Conservation (phyloP, 768 basidiomycete species). For the Erythrobasidium yunnanense region DNA sequence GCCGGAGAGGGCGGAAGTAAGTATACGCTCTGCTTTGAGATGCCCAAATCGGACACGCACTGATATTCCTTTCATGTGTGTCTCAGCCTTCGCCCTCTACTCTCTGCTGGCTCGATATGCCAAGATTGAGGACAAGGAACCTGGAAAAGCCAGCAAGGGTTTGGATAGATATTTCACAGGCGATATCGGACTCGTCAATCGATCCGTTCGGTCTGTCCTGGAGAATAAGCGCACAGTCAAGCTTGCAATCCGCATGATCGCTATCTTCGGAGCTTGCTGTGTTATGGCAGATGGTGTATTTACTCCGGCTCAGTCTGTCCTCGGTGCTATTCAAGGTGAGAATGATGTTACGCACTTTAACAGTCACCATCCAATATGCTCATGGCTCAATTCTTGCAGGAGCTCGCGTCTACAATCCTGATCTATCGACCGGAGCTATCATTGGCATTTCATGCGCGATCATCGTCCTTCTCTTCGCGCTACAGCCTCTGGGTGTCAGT, state of each 20-base stretch:
- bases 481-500: neutral
- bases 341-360: too few relatives aligned
- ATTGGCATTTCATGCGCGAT: neutral
- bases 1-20: constrained; percentile 6
- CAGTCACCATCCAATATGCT: too few relatives aligned
- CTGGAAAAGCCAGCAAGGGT: neutral
- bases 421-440: neutral
- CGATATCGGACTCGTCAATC: neutral
- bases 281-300: constrained; percentile 1
- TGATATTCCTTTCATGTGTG: too few relatives aligned
- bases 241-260: neutral
- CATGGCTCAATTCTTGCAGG: too few relatives aligned
- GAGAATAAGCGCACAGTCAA: neutral
- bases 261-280: neutral
- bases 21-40: too few relatives aligned
- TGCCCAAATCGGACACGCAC: too few relatives aligned
- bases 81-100: neutral
- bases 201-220: neutral
- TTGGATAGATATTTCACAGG: neutral
- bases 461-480: neutral
- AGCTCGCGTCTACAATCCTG: neutral
- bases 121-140: neutral
- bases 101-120: neutral
- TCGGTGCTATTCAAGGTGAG: neutral
- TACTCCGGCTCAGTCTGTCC: neutral